Conservation (phyloP, 495 filamentous ascomycete genomes). For the Tuber borchii region DNA sequence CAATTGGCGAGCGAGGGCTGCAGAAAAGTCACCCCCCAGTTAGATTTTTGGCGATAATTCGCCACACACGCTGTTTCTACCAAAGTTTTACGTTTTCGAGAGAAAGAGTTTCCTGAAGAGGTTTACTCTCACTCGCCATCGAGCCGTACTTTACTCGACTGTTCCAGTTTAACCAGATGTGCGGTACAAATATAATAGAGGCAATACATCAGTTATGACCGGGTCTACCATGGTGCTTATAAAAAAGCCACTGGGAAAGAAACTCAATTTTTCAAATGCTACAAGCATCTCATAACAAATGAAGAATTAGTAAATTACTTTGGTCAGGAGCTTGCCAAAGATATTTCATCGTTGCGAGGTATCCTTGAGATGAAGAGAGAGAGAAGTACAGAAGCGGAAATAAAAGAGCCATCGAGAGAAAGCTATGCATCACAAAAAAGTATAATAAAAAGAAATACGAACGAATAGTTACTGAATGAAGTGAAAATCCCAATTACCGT, state of each 20-base stretch:
- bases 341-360: constrained; percentile 23
- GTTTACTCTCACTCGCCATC: not conserved
- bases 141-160: not conserved
- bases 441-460: constrained; percentile 10
- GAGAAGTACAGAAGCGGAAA: constrained; percentile 9
- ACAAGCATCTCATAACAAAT: not conserved
- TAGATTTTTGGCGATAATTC: not conserved
- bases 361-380: constrained; percentile 2
- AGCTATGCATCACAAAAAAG: constrained; percentile 25
- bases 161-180: too few species aligned
- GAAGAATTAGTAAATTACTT: not conserved
- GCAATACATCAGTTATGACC: not conserved
- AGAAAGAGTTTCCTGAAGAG: not conserved
- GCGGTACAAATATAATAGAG: too few species aligned
- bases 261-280: not conserved
- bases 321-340: constrained; percentile 8
- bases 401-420: constrained; percentile 16
- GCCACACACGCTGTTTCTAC: not conserved
- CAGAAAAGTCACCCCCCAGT: not conserved
- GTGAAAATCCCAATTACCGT: constrained; percentile 34
- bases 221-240: not conserved
- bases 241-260: not conserved
- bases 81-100: not conserved
- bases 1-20: not conserved
- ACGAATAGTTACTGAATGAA: constrained; percentile 23